phyloP scores from a whole-genome alignment of 169 alveolate species.

The Plasmodium relictum region DNA sequence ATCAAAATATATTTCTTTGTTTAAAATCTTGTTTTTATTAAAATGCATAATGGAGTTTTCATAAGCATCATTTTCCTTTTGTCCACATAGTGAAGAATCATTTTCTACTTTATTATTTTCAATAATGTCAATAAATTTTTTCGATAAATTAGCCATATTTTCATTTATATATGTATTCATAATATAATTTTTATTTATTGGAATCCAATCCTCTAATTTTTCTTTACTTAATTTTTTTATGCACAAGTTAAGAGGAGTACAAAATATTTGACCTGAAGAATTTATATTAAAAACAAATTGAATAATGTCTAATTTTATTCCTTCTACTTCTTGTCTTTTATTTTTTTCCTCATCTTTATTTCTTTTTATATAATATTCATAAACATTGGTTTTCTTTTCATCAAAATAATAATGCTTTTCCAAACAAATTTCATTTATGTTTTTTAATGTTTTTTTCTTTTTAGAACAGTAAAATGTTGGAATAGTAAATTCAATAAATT shows the following conservation, averaged over 20 bases:
- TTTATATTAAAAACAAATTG: constrained; percentile 56
- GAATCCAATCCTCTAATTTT: constrained; percentile 30
- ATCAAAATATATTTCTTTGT: too few species aligned
- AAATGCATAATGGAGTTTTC: not conserved
- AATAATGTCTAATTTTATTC: constrained; percentile 35
- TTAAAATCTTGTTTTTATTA: not conserved
- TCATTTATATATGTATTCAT: constrained; percentile 51
- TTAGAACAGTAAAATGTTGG: constrained; percentile 52
- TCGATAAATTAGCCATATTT: not conserved
- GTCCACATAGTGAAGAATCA: not conserved
- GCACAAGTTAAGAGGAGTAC: constrained; percentile 48
- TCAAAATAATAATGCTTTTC: constrained; percentile 60
- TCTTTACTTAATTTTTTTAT: constrained; percentile 13
- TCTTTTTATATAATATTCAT: constrained; percentile 52
- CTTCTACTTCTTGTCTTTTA: constrained; percentile 68
- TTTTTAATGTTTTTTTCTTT: not conserved
- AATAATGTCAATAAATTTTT: constrained; percentile 13
- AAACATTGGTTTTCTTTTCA: constrained; percentile 19
- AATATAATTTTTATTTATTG: constrained; percentile 40
- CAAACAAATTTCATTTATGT: not conserved
- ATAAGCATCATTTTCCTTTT: not conserved
- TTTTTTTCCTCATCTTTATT: not conserved
- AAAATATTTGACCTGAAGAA: constrained; percentile 58
- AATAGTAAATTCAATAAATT: constrained; percentile 21
- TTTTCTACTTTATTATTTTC: constrained; percentile 15